Evolutionary conservation across 441 rosid genomes (phyloP).

Genomic region (Populus hybrid): DNA sequence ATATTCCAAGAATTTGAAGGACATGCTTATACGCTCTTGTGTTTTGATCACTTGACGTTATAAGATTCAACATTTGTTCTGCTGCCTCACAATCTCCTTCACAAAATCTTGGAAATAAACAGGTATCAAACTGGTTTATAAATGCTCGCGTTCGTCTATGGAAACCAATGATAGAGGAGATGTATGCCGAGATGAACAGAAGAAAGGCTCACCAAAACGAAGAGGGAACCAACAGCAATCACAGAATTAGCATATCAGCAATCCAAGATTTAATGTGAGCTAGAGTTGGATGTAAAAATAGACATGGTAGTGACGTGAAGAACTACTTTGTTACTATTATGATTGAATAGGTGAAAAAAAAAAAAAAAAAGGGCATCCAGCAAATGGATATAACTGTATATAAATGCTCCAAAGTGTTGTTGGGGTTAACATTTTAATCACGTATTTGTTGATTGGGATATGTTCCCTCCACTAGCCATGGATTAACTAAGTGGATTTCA

Average conservation of each 20-base stretch:
- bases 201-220: slow-evolving; percentile 34
- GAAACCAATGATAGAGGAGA: slow-evolving; percentile 97
- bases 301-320: background rate
- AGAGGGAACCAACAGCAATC: slow-evolving; percentile 28
- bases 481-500: background rate
- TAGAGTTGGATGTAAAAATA: slow-evolving; percentile 21
- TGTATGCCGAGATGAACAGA: slow-evolving; percentile 80
- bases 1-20: background rate
- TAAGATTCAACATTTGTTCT: background rate
- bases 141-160: slow-evolving; percentile 46
- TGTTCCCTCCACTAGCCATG: background rate
- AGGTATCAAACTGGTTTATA: slow-evolving; percentile 85
- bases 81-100: background rate
- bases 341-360: background rate
- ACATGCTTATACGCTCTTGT: background rate
- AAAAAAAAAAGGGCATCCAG: slow-evolving; percentile 1
- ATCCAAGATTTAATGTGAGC: slow-evolving; percentile 30
- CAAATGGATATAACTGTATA: slow-evolving; percentile 25
- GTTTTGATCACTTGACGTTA: background rate
- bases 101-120: slow-evolving; percentile 3
- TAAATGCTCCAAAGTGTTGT: slow-evolving; percentile 17
- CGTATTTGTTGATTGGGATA: background rate
- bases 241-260: slow-evolving; percentile 30
- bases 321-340: background rate
- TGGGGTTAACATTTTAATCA: background rate